Base-by-base conservation (phyloP, 108 stramenopile genomes). In the Mediolabrus comicus region DNA sequence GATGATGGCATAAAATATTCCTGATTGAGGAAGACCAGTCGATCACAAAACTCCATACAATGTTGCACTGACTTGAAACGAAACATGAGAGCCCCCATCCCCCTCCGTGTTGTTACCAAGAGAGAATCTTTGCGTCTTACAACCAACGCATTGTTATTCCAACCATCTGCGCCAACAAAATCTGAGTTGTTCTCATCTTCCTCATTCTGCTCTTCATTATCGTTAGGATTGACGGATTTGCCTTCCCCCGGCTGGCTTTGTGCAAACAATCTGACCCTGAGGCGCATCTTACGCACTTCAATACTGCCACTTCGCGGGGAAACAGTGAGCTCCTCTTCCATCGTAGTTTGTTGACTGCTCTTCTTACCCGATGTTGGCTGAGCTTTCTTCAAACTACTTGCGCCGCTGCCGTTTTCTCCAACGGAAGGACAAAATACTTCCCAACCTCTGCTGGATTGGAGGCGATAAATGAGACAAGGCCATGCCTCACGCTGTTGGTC, bases 141-240 rank as follows among this genome's bases (percentile, higher is more conserved):
- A 25, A 79, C 32, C 14, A 79, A 51, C 17, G 78, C 69, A 66
- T 77, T 77, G 69, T 77, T 65, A 51, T 77, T 77, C 76, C 76
- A 77, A 11, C 74, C 74, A 56, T 75, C 74, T 3, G 69, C 24
- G n/a, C 75, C 75, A 19, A 62, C 62, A 30, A 67, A 61, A 27
- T 59, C 58, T 17, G 67, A 33, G 24, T 69, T 9, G 24, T 55
- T 30, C 26, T 9, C 34, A 8, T 36, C 36, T 25, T 56, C 28
- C 11, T 26, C 41, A 35, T 54, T 36, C 27, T 64, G n/a, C 19
- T 41, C 39, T 9, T 28, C 27, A 9, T 43, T 55, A 24, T 57
- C 38, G 11, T 9, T 60, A 25, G 17, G 34, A 30, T 17, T 29
- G 14, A 53, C 51, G 26, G 26, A 8, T 17, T 67, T 30, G 34